A percentile compares a stretch with the other conserved stretches of the same genome.
Conservation (phyloP, 2,329 filamentous ascomycete species). For the Curvularia verruculosa region DNA sequence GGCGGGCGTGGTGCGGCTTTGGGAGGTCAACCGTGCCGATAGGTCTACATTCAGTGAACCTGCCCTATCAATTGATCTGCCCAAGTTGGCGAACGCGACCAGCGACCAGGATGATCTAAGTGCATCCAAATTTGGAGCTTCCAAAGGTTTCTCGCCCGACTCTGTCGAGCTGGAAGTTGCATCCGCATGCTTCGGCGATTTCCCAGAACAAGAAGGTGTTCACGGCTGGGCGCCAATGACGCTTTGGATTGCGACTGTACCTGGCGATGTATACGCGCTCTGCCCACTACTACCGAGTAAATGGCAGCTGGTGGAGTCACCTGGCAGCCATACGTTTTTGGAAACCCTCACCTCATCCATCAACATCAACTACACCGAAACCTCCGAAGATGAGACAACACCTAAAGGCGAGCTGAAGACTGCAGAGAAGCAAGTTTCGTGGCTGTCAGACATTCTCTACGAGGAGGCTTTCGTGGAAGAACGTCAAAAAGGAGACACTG, state of each 20-base stretch:
- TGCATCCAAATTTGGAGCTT: slow-evolving; percentile 74
- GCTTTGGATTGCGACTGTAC: slow-evolving; percentile 93
- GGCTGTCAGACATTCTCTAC: slow-evolving; percentile 57
- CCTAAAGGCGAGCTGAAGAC: slow-evolving; percentile 52
- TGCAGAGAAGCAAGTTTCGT: slow-evolving; percentile 63
- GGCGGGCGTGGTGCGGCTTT: slow-evolving; percentile 86
- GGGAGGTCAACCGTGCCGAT: slow-evolving; percentile 85
- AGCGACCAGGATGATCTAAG: slow-evolving; percentile 83
- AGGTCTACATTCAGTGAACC: slow-evolving; percentile 87
- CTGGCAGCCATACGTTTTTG: slow-evolving; percentile 68
- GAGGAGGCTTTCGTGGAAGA: slow-evolving; percentile 57
- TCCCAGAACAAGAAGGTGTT: slow-evolving; percentile 60
- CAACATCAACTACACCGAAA: slow-evolving; percentile 65
- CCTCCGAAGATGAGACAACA: slow-evolving; percentile 43
- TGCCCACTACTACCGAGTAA: slow-evolving; percentile 87
- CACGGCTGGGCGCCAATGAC: slow-evolving; percentile 92
- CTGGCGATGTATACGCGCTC: slow-evolving; percentile 90
- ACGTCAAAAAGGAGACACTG: slow-evolving; percentile 48
- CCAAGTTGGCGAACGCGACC: slow-evolving; percentile 84
- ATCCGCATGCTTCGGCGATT: slow-evolving; percentile 85
- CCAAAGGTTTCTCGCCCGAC: slow-evolving; percentile 85
- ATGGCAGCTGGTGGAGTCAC: slow-evolving; percentile 67
- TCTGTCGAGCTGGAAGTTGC: slow-evolving; percentile 93
- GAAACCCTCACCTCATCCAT: slow-evolving; percentile 84
- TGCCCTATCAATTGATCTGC: slow-evolving; percentile 82